Percentiles rank a stretch among this genome's conserved stretches.
Conservation (phyloP, 148 eudicot species). For the Agrostemma githago region DNA sequence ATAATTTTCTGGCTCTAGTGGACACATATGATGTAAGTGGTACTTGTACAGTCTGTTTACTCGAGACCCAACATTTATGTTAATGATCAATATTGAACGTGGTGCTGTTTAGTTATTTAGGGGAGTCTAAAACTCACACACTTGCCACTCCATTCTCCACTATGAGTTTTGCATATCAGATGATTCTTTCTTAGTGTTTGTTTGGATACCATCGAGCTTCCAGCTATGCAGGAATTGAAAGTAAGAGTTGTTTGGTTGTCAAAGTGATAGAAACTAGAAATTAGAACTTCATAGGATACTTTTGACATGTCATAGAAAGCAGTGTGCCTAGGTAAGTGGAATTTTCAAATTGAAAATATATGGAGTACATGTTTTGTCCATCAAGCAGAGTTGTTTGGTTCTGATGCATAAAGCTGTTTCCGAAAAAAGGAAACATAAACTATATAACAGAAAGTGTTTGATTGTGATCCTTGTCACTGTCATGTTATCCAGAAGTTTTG, state of each 20-base stretch:
- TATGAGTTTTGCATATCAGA: conserved; percentile 2
- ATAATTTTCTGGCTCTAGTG: conserved; percentile 85
- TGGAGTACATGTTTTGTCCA: background rate
- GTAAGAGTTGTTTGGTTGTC: conserved; percentile 2
- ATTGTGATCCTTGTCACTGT: background rate
- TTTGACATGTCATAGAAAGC: background rate
- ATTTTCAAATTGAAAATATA: background rate
- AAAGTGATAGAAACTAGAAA: background rate
- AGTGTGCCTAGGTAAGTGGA: background rate
- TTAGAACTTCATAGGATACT: background rate
- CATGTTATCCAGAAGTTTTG: background rate
- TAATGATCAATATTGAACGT: background rate
- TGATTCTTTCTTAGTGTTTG: background rate
- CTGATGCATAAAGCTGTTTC: background rate
- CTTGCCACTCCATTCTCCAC: background rate
- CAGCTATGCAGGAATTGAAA: background rate
- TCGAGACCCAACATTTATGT: background rate
- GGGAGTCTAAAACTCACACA: background rate
- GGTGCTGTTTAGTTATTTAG: background rate
- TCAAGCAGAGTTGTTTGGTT: background rate
- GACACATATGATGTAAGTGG: conserved; percentile 97
- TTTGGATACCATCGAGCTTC: background rate
- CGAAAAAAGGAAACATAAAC: background rate
- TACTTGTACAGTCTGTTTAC: conserved; percentile 1
- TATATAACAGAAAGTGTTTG: background rate